Evolutionary conservation across 768 basidiomycete species (phyloP), one percentile per base, ranked within the genome.

Genomic region (Harrya chromipes): DNA sequence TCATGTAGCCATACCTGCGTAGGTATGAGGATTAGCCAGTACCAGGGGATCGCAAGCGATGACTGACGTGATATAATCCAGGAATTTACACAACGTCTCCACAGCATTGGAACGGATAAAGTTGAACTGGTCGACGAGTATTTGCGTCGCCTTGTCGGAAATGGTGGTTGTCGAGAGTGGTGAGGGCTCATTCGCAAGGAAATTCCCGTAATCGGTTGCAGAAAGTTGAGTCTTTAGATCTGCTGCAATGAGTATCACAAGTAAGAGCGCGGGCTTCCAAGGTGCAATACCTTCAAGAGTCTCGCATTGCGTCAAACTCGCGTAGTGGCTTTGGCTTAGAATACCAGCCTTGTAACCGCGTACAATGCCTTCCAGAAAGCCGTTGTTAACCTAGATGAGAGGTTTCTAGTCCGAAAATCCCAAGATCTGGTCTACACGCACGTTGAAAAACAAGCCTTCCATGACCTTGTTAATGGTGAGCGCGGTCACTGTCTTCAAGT

Each of bases 141-240:
- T 77, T 65, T 94, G 88, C 3, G 94, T 97, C 24, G 97, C 95
- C 72, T 87, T 94, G 72, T 95, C 94, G n/a, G 91, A 82, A 64
- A 98, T 97, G 42, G 91, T 94, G 9, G 92, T 85, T 8, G 95
- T 97, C 47, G 91, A 89, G 47, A 97, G 80, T 12, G 94, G 94
- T 21, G 92, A 79, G 3, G 95, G 86, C 67, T 99, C 97, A 62
- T 97, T 97, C 24, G 95, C 85, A 40, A 99, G 85, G 71, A 99
- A 99, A 72, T 91, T 95, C 63, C 94, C 94, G 67, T 99, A 99
- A 72, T 99, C 97, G 6, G 95, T 98, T 12, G 94, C 83, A 14
- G 92, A 89, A 27, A 99, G 78, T 65, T 99, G 97, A 40, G 97
- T 94, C 55, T 91, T 80, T 70, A 99, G 85, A 72, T 99, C 97